These are phyloP conservation scores for Sporisorium reilianum DNA, from an alignment of 1,284 basidiomycete genomes.

Conservation along the genomic window DNA sequence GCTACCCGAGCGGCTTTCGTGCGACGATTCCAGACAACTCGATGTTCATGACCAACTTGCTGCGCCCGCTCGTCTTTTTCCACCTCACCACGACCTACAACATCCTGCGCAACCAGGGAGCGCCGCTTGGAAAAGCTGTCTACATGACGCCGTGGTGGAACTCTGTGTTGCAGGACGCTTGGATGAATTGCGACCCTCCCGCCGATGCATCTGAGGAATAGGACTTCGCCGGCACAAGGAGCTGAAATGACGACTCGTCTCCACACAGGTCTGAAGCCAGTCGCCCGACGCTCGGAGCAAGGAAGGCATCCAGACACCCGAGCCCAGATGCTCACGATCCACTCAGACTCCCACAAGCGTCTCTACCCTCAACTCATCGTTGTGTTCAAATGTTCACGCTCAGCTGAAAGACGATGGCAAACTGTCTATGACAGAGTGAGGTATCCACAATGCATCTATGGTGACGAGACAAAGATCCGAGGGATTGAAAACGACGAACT, in stretches of 20 bases:
- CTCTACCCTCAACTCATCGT: no score
- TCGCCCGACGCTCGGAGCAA: no score
- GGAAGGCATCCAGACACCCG: no score
- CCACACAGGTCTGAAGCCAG: neutral
- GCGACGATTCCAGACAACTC: neutral
- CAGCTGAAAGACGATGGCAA: neutral
- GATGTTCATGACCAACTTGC: neutral
- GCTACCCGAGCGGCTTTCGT: neutral
- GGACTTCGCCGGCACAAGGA: no score
- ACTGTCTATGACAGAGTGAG: neutral
- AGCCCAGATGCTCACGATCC: no score
- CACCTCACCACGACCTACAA: constrained; percentile 1
- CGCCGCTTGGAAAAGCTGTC: neutral
- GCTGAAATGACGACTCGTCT: no score
- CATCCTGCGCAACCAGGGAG: constrained; percentile 1
- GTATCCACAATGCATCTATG: neutral
- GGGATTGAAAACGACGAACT: neutral
- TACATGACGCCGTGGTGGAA: constrained; percentile 2
- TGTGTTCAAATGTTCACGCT: no score
- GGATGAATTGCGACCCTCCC: neutral
- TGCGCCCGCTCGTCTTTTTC: neutral
- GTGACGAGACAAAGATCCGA: neutral
- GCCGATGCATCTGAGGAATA: no score
- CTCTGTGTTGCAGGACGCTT: neutral
- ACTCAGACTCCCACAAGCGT: no score